These are phyloP conservation scores for Neoarthrinium moseri DNA, from an alignment of 2,329 filamentous ascomycete species.

Conservation along the genomic window DNA sequence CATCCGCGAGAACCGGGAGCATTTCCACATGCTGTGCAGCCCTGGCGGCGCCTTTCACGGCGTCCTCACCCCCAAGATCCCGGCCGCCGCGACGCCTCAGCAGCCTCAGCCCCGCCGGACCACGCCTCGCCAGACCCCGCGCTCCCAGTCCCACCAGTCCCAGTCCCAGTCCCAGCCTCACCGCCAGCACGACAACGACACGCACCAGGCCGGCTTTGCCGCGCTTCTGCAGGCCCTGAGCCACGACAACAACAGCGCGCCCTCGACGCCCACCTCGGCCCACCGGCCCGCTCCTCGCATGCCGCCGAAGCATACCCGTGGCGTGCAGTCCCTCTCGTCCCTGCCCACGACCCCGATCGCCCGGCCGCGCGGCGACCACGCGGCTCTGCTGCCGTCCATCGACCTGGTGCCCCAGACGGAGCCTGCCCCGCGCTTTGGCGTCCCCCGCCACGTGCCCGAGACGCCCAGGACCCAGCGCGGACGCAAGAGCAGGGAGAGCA, in stretches of 20 bases:
- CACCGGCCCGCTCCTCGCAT: conserved; percentile 46
- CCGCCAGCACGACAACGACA: conserved; percentile 30
- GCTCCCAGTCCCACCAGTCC: too few relatives aligned
- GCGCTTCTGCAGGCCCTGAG: conserved; percentile 79
- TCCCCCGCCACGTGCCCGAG: conserved; percentile 40
- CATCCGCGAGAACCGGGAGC: conserved; percentile 86
- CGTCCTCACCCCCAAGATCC: conserved; percentile 57
- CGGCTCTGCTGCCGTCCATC: conserved; percentile 59
- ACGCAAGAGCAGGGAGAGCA: conserved; percentile 78
- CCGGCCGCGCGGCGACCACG: conserved; percentile 46
- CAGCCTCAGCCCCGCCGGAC: conserved; percentile 46
- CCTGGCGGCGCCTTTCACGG: conserved; percentile 68
- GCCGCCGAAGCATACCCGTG: conserved; percentile 66
- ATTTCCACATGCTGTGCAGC: conserved; percentile 76
- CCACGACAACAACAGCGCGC: conserved; percentile 73
- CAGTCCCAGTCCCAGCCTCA: too few relatives aligned
- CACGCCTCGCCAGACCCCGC: conserved; percentile 52
- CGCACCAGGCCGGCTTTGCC: conserved; percentile 67
- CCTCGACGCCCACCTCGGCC: conserved; percentile 62
- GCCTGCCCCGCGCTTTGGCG: conserved; percentile 45
- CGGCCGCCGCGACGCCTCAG: conserved; percentile 41
- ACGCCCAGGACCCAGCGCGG: conserved; percentile 44
- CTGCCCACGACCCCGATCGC: conserved; percentile 73
- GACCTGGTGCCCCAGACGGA: conserved; percentile 62
- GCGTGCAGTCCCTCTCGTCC: conserved; percentile 80